phyloP scores from a whole-genome alignment of 2,329 filamentous ascomycete genomes.

The Neoarthrinium moseri region DNA sequence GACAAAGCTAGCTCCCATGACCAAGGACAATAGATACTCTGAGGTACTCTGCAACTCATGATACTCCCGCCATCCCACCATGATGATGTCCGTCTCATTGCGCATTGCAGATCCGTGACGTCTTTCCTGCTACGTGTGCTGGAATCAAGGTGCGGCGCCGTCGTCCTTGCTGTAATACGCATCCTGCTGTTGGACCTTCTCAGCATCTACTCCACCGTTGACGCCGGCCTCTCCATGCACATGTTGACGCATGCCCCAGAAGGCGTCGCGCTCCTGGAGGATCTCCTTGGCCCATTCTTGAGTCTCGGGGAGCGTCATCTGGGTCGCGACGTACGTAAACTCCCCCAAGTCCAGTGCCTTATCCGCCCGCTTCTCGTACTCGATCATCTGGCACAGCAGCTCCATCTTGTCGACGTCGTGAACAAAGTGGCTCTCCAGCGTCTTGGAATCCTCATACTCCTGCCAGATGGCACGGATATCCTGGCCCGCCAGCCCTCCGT shows the following conservation, averaged over 20 bases:
- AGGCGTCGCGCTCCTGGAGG: conserved; percentile 69
- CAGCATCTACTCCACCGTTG: conserved; percentile 35
- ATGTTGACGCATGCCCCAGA: conserved; percentile 61
- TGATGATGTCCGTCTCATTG: too few species aligned
- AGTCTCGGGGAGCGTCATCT: conserved; percentile 74
- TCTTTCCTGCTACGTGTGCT: too few species aligned
- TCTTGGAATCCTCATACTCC: conserved; percentile 89
- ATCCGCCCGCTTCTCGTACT: conserved; percentile 78
- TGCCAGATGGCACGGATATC: conserved; percentile 83
- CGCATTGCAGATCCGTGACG: too few species aligned
- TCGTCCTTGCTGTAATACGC: conserved; percentile 41
- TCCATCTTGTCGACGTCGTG: conserved; percentile 99
- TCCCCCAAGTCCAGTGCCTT: conserved; percentile 76
- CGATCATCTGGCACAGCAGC: conserved; percentile 89
- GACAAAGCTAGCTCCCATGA: too few species aligned
- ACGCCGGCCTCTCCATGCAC: conserved; percentile 45
- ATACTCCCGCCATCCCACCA: too few species aligned
- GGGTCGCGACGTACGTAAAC: conserved; percentile 76
- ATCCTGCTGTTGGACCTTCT: conserved; percentile 41
- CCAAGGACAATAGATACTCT: too few species aligned
- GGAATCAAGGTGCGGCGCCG: background rate
- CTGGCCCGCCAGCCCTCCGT: conserved; percentile 65
- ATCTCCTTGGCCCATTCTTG: conserved; percentile 77
- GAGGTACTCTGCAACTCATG: too few species aligned
- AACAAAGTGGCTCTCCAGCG: conserved; percentile 82